A percentile compares a stretch with the other conserved stretches of the same genome.
phyloP scores from a whole-genome alignment of 2,329 filamentous ascomycete species.

The Penicillium psychrosexuale region DNA sequence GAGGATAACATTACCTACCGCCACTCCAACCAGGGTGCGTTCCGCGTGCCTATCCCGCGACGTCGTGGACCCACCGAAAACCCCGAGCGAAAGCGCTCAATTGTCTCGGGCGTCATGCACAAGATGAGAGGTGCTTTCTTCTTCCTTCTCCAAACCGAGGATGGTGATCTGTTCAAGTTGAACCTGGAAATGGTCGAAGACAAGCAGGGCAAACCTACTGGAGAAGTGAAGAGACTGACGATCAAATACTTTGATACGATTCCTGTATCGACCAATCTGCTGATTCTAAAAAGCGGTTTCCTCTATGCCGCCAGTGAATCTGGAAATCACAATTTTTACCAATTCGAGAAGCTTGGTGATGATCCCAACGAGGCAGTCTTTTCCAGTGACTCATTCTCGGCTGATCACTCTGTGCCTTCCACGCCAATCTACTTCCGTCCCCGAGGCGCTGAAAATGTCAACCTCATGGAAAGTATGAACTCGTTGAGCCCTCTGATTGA shows the following conservation, averaged over 20 bases:
- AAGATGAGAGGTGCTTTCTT: conserved; percentile 97
- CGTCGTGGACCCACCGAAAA: conserved; percentile 86
- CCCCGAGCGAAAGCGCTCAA: conserved; percentile 80
- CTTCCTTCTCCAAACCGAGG: conserved; percentile 91
- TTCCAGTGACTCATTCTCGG: conserved; percentile 74
- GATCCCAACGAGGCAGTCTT: conserved; percentile 90
- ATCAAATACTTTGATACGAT: conserved; percentile 99
- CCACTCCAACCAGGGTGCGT: conserved; percentile 90
- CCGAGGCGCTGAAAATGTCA: conserved; percentile 74
- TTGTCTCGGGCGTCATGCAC: conserved; percentile 93
- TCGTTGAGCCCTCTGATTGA: conserved; percentile 89
- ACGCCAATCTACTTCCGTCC: conserved; percentile 82
- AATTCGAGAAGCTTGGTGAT: conserved; percentile 95
- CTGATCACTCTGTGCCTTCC: conserved; percentile 69
- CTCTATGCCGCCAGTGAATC: conserved; percentile 89
- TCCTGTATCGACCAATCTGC: conserved; percentile 79
- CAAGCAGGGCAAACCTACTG: conserved; percentile 69
- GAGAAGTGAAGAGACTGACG: conserved; percentile 77
- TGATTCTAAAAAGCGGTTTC: conserved; percentile 93
- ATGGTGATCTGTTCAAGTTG: conserved; percentile 97
- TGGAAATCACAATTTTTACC: conserved; percentile 91
- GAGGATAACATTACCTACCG: conserved; percentile 94
- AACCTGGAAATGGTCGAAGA: conserved; percentile 89
- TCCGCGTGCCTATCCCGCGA: conserved; percentile 84
- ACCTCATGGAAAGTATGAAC: conserved; percentile 77